Evolutionary conservation across 768 basidiomycete genomes (phyloP), one percentile per base, ranked within the genome.

Genomic region (Crepidotus variabilis): DNA sequence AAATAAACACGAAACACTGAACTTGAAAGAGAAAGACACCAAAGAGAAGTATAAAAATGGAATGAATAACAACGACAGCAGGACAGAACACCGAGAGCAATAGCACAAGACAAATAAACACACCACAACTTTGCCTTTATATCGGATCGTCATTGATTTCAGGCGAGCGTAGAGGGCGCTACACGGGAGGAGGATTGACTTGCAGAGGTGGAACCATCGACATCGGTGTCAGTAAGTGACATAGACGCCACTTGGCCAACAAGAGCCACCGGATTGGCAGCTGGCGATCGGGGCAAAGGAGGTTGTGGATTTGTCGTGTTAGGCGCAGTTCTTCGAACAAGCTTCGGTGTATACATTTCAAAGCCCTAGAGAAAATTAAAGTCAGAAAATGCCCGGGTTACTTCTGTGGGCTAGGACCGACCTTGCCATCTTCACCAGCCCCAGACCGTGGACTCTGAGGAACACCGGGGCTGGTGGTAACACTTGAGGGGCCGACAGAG

Each of bases 241-340:
- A 70, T 59, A 43, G 61, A 52, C 46, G 61, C 55, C 23, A 67
- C 58, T 50, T 65, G 67, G 50, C 60, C 67, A 33, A 47, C 58
- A 18, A 68, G 54, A 36, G 49, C 52, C 23, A 53, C 36, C 45
- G 56, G 52, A 47, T 51, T 22, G 13, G 51, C 57, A 18, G 21
- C 60, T 56, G 57, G 52, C 51, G 58, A 55, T 51, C 61, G 61
- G n/a, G n/a, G n/a, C n/a, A n/a, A n/a, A n/a, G n/a, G n/a, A n/a
- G 61, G 48, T 21, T 48, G 35, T 48, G 49, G 53, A 24, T 28
- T 58, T 49, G 58, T 59, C 34, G 59, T 61, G 53, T 62, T 65
- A 23, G 58, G 62, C 34, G 39, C 60, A 54, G 57, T 28, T 14
- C 46, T 32, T 47, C 56, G 51, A n/a, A 60, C 58, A 50, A 66